phyloP scores from a whole-genome alignment of 441 rosid species.

The Sinapis alba region DNA sequence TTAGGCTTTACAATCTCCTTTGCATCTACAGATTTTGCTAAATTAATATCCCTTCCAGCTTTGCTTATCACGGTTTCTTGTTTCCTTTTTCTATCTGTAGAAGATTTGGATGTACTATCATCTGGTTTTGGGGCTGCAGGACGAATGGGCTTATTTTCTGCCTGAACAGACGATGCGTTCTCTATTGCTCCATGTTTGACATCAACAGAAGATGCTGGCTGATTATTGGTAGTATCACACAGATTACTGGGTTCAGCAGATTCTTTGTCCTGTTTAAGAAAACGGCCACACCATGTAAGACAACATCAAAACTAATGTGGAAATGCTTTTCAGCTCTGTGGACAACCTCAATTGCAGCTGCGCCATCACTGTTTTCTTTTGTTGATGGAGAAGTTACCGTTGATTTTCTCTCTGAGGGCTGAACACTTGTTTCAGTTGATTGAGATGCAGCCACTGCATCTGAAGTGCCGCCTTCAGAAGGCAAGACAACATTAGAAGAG shows the following conservation, averaged over 20 bases:
- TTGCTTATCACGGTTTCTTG: conserved; percentile 13
- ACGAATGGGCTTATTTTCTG: conserved; percentile 32
- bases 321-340: background rate
- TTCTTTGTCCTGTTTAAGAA: conserved; percentile 37
- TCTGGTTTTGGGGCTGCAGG: conserved; percentile 34
- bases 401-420: conserved; percentile 42
- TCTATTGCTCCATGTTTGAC: conserved; percentile 37
- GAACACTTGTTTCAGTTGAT: conserved; percentile 31
- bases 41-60: conserved; percentile 28
- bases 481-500: conserved; percentile 41
- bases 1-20: conserved; percentile 26
- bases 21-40: conserved; percentile 9
- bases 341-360: conserved; percentile 47
- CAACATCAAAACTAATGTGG: conserved; percentile 15
- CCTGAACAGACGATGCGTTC: conserved; percentile 34
- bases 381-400: conserved; percentile 40
- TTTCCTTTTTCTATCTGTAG: conserved; percentile 36
- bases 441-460: conserved; percentile 42
- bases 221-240: conserved; percentile 28
- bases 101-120: conserved; percentile 38
- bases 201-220: conserved; percentile 40
- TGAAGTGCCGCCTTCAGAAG: conserved; percentile 51
- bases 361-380: conserved; percentile 36
- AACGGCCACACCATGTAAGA: conserved; percentile 22
- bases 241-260: conserved; percentile 33